phyloP scores from a whole-genome alignment of 176 grass and related monocot species.

The Raddia guianensis region DNA sequence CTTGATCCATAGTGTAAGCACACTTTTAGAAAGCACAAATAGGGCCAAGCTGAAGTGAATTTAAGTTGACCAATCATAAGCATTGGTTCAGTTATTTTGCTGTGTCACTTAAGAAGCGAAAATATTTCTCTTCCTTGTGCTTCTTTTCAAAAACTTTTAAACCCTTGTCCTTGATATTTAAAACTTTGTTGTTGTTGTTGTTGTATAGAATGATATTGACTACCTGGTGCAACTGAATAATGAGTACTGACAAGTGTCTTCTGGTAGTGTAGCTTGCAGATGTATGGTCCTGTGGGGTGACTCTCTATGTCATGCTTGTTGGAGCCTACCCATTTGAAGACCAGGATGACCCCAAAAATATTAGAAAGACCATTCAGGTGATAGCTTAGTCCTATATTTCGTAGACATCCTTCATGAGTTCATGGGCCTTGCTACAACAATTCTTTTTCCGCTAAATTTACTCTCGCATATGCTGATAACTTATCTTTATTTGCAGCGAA shows the following conservation, averaged over 20 bases:
- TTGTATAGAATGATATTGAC: not conserved
- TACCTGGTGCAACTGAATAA: not conserved
- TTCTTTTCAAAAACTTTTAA: too few species aligned
- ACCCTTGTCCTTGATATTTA: too few species aligned
- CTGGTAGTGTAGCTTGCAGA: slow-evolving; percentile 65
- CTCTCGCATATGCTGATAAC: not conserved
- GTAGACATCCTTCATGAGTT: not conserved
- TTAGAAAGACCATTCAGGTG: slow-evolving; percentile 74
- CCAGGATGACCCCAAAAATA: slow-evolving; percentile 84
- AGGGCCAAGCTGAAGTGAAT: not conserved
- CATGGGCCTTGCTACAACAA: not conserved
- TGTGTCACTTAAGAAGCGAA: not conserved
- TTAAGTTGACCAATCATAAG: not conserved
- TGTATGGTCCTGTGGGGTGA: slow-evolving; percentile 97
- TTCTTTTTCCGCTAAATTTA: not conserved
- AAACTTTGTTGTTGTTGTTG: too few species aligned
- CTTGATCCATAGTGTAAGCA: not conserved
- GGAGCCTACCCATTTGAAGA: slow-evolving; percentile 94
- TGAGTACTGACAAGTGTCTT: slow-evolving; percentile 18
- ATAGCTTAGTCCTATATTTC: slow-evolving; percentile 20
- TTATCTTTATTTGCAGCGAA: slow-evolving; percentile 61
- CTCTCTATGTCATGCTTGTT: slow-evolving; percentile 89
- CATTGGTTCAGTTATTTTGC: slow-evolving; percentile 8
- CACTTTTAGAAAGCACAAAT: slow-evolving; percentile 9
- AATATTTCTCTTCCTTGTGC: not conserved